Evolutionary conservation across 2,329 filamentous ascomycete genomes (phyloP), one percentile per base, ranked within the genome.

Genomic region (Fusarium sp.): DNA sequence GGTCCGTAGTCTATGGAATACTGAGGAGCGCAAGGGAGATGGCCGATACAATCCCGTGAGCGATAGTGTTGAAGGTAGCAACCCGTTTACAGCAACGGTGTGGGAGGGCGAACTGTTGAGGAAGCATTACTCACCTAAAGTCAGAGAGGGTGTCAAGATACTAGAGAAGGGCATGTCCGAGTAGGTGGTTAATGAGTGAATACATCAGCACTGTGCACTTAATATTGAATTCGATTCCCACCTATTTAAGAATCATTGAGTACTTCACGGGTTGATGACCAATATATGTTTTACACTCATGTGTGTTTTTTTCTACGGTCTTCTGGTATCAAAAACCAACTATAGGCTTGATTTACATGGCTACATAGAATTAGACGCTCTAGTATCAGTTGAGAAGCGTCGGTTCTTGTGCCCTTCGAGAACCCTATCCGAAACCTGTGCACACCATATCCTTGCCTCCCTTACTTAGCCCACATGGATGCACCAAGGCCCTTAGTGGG

Each of bases 81-180:
- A 98, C 83, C 95, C 96, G 2, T 97, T 96, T 82, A 93, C 95
- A 1, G 90, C 91, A 9, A 98, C 94, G 0, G 88, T 97, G 2
- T 99, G 96, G 96, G 96, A 98, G 81, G 95, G 94, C 1, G 96
- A 98, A 84, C 80, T 99, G 66, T 81, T 99, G 77, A 88, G 92
- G 79, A 88, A 89, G 75, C 96, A 99, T 84, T 99, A 93, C 81
- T 95, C 93, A 76, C 96, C 95, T 12, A 92, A 92, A 79, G 93
- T 99, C 3, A 88, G 94, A 74, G 94, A 97, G 78, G 92, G 92
- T 3, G 85, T 93, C 9, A 88, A 89, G 81, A 82, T 88, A 50
- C 84, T 95, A 80, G 92, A 95, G 80, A 94, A 93, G 86, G 87
- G 86, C 51, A 83, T 94, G 78, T 81, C 79, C 11, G 76, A 76